Evolutionary conservation across 768 basidiomycete species (phyloP).

Genomic region (Suillus spraguei): DNA sequence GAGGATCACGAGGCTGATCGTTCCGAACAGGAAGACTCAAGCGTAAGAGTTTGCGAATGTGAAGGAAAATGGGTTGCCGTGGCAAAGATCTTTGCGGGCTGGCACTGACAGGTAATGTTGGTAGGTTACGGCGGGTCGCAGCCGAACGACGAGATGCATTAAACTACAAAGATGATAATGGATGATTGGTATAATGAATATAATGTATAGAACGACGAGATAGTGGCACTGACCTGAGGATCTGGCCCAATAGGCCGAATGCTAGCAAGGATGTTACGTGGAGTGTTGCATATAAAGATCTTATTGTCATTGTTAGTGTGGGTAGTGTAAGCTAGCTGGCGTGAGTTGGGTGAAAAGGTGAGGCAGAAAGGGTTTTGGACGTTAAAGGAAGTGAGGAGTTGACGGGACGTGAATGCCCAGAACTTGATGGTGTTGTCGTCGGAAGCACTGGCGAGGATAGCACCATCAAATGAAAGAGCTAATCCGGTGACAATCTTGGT

Average conservation of each 20-base stretch:
- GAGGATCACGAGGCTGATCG: not conserved
- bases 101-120: not conserved
- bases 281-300: not conserved
- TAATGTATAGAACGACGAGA: too few relatives aligned
- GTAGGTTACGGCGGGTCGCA: not conserved
- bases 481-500: accelerated
- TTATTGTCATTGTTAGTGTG: too few relatives aligned
- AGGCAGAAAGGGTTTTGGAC: too few relatives aligned
- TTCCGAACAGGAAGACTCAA: not conserved
- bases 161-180: not conserved
- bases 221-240: too few relatives aligned
- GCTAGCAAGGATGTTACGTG: too few relatives aligned
- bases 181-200: not conserved
- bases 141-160: not conserved
- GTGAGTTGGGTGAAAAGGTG: too few relatives aligned
- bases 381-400: not conserved
- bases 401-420: not conserved
- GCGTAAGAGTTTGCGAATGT: not conserved
- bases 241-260: too few relatives aligned
- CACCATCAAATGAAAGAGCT: not conserved
- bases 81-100: not conserved
- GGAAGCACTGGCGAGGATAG: not conserved
- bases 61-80: not conserved
- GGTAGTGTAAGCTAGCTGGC: too few relatives aligned
- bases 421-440: not conserved